These are phyloP conservation scores for Cicer bijugum DNA, from an alignment of 306 rosid genomes.

Conservation along the genomic window DNA sequence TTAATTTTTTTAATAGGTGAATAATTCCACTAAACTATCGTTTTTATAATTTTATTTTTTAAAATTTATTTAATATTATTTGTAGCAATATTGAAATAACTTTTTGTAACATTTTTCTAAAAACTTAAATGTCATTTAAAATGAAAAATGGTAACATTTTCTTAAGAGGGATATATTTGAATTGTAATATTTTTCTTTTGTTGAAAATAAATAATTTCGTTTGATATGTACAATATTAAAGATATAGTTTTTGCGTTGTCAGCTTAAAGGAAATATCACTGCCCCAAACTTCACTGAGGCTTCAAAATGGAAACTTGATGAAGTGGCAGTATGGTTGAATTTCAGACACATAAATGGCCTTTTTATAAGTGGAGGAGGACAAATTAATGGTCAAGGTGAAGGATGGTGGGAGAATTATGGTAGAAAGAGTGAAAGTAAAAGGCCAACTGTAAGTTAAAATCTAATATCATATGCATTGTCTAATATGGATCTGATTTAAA, in stretches of 20 bases:
- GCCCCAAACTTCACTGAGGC: background rate
- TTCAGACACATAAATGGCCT: constrained; percentile 19
- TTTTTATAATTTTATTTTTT: no score
- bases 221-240: no score
- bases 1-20: no score
- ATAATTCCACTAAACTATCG: no score
- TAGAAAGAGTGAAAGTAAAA: background rate
- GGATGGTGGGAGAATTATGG: constrained; percentile 62
- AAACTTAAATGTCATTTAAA: no score
- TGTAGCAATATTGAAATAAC: no score
- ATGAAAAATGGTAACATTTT: no score
- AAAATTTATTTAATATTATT: no score
- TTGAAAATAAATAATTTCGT: background rate
- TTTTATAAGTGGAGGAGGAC: constrained; percentile 48
- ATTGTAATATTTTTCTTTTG: background rate
- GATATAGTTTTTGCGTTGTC: no score
- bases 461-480: no score
- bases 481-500: no score
- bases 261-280: background rate
- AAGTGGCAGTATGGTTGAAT: background rate
- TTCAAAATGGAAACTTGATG: background rate
- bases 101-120: no score
- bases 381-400: constrained; percentile 57
- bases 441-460: constrained; percentile 45
- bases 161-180: background rate